Base-by-base conservation (phyloP, 768 basidiomycete species). In the Pleurotus sapidus region DNA sequence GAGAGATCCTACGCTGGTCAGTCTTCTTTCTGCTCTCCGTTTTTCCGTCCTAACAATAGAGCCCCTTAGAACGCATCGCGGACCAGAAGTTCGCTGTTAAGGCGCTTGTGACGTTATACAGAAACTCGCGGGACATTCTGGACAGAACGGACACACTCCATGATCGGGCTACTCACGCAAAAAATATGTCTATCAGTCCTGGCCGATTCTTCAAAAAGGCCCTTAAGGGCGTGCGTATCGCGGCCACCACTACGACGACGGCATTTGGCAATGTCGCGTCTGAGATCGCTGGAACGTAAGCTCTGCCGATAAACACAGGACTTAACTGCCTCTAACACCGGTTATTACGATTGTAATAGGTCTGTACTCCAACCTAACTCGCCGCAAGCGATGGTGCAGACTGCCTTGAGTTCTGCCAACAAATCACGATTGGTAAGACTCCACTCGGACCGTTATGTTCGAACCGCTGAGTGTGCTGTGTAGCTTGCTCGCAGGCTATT, bases 351-450 rank as follows among this genome's bases (percentile, higher is more conserved):
- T 9, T 3, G 11, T 49, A 59, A 58, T 48, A 85, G 84, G 58
- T 87, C 86, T 39, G 82, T 95, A n/a, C 71, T 95, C 18, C 93
- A 95, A 68, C 93, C 93, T 42, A 94, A 95, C 67, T 91, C 90
- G 1, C 89, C 91, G 0, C 83, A 84, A 65, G 87, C 88, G 23
- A 84, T 89, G 73, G 89, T 95, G 45, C 84, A 88, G 63, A 86
- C 84, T 4, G 90, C 91, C 4, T 73, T 97, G 15, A 81, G 84
- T 59, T 90, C 88, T 1, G 82, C 88, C 1, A 93, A 91, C 73
- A 94, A 92, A 70, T 87, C 87, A 1, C 84, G 88, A 58, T 67
- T 87, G 65, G 87, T 88, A 60, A 27, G 67, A 60, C 39, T 27
- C 8, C 14, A 55, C 25, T 39, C 47, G 56, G 25, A 56, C 20